phyloP scores from a whole-genome alignment of 345 rosid species.

The Ceriops decandra region DNA sequence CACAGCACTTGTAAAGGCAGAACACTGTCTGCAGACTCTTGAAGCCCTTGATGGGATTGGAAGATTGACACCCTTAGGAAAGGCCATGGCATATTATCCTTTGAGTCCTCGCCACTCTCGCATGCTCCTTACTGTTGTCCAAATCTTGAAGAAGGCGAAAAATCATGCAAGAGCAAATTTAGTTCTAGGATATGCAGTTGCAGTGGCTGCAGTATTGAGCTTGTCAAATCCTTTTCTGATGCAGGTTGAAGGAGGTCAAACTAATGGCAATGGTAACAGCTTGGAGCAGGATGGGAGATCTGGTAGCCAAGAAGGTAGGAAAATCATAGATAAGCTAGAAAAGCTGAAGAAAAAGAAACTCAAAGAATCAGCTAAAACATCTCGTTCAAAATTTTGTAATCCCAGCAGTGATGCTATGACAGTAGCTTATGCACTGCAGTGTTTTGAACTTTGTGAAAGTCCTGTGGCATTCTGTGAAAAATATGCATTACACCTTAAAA shows the following conservation, averaged over 20 bases:
- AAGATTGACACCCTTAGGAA: slow-evolving; percentile 68
- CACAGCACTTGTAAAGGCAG: slow-evolving; percentile 63
- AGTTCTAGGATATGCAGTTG: slow-evolving; percentile 70
- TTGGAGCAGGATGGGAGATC: slow-evolving; percentile 26
- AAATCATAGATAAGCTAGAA: slow-evolving; percentile 38
- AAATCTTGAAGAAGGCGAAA: slow-evolving; percentile 40
- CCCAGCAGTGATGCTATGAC: slow-evolving; percentile 82
- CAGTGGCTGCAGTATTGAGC: slow-evolving; percentile 79
- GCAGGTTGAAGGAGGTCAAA: slow-evolving; percentile 45
- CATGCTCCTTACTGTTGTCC: slow-evolving; percentile 78
- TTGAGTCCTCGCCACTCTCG: slow-evolving; percentile 92
- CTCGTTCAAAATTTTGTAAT: slow-evolving; percentile 63
- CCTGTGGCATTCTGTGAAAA: slow-evolving; percentile 50
- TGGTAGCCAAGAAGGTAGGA: slow-evolving; percentile 17
- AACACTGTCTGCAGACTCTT: slow-evolving; percentile 61
- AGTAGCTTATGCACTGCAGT: slow-evolving; percentile 61
- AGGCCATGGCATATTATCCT: slow-evolving; percentile 81
- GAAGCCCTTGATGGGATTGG: slow-evolving; percentile 69
- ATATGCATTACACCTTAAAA: slow-evolving; percentile 61
- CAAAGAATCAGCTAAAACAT: slow-evolving; percentile 48
- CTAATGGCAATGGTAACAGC: slow-evolving; percentile 28
- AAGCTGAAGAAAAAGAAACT: slow-evolving; percentile 52
- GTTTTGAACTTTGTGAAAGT: slow-evolving; percentile 54
- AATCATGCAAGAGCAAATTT: slow-evolving; percentile 51
- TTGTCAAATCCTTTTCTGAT: slow-evolving; percentile 66